Base-by-base conservation (phyloP, 371 early-diverging fungal genomes). In the Thermomucor indicae-seudaticae region DNA sequence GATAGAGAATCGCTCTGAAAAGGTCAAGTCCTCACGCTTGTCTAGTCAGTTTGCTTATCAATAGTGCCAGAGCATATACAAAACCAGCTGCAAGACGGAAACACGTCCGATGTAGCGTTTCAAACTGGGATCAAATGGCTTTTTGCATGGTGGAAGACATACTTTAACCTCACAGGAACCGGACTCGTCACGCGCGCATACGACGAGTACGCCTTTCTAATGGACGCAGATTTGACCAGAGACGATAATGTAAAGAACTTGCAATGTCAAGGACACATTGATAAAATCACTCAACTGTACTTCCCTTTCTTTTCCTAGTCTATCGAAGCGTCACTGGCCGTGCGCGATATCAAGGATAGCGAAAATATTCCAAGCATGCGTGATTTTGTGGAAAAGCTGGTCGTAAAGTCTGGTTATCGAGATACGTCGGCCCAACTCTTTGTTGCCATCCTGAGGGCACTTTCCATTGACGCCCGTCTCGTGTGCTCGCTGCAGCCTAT, bases 401-500 rank as follows among this genome's bases (percentile, higher is more conserved):
- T 44, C 10, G 43, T 44, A 1, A 57, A 58, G 39, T 31, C 55
- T 5, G 73, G 69, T 8, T 60, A 67, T 2, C 65, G 72, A 1
- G 84, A 86, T 48, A 71, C 75, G 2, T 71, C 72, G 41, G 71
- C 78, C 1, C 63, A 86, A 49, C 49, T 85, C 6, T 85, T 90
- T 54, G 78, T 78, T 1, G 79, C 80, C 1, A 57, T 80, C 1
- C 65, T 78, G 38, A 65, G 88, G 16, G 58, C 79, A 0, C 54
- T 80, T 12, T 78, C 75, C 3, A 58, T 79, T 22, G 73, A 79
- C 34, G 54, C 81, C 0, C 72, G 90, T 12, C 56, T 90, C 6
- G 72, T 90, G 3, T 74, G 71, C 31, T 87, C 90, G 4, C 51
- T 90, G 3, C 86, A 86, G 29, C 81, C 88, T 0, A 51, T 84